Conservation (phyloP, 2,329 filamentous ascomycete genomes). For the Calonectria leucothoes region DNA sequence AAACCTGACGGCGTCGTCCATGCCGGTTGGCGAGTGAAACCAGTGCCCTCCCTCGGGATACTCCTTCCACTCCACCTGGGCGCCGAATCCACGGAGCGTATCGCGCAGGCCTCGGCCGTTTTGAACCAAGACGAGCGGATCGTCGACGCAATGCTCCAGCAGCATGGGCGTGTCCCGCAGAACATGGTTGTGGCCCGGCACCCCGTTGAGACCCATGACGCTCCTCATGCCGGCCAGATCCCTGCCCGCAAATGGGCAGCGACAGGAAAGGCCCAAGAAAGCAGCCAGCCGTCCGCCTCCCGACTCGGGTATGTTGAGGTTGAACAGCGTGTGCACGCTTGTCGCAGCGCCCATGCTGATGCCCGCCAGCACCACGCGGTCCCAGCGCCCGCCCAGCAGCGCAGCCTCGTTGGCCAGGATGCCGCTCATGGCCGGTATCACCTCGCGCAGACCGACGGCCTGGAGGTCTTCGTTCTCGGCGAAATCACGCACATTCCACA, state of each 20-base stretch:
- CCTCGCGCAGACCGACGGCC: conserved; percentile 53
- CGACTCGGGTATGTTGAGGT: conserved; percentile 40
- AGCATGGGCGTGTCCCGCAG: conserved; percentile 55
- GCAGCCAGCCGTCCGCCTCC: conserved; percentile 36
- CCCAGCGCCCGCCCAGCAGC: conserved; percentile 48
- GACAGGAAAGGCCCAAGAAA: conserved; percentile 51
- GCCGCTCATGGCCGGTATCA: conserved; percentile 45
- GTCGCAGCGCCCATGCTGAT: conserved; percentile 60
- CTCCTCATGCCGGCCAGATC: conserved; percentile 44
- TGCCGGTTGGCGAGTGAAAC: conserved; percentile 56
- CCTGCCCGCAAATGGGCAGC: conserved; percentile 48
- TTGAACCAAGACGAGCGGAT: conserved; percentile 53
- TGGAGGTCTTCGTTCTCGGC: conserved; percentile 56
- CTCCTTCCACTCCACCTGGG: conserved; percentile 53
- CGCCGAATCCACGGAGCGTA: conserved; percentile 50
- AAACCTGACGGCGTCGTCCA: conserved; percentile 55
- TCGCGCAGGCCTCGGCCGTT: conserved; percentile 51
- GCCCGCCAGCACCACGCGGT: conserved; percentile 56
- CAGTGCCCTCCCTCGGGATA: conserved; percentile 58
- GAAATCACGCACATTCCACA: conserved; percentile 55
- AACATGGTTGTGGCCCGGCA: conserved; percentile 41
- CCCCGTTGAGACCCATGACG: conserved; percentile 44
- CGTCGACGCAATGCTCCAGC: conserved; percentile 57
- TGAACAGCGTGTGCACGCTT: conserved; percentile 50
- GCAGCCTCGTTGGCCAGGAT: conserved; percentile 51